Evolutionary conservation across 2,329 filamentous ascomycete genomes (phyloP).

Genomic region (Colletotrichum theobromicola): DNA sequence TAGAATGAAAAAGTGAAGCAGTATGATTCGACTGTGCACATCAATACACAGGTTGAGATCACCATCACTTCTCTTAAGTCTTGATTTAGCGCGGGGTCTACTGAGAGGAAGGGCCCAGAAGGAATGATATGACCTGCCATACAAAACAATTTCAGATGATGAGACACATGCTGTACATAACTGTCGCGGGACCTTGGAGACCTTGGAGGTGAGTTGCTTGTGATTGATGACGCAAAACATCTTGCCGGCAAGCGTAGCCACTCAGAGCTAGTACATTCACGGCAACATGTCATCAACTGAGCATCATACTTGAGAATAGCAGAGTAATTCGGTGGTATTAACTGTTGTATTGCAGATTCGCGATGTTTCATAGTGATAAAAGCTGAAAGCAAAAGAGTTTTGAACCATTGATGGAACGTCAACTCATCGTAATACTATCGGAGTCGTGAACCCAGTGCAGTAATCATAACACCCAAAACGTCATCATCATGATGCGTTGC

Average conservation of each 20-base stretch:
- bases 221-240: neutral
- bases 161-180: accelerated
- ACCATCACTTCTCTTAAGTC: neutral
- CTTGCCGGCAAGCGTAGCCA: accelerated
- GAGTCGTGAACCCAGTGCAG: neutral
- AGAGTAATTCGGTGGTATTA: neutral
- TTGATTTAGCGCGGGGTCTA: too few relatives aligned
- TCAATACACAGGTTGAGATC: neutral
- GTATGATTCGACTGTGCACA: neutral
- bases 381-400: neutral
- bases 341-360: neutral
- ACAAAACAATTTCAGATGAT: neutral
- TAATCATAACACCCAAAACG: neutral
- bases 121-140: neutral
- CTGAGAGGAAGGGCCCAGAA: accelerated
- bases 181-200: neutral
- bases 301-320: neutral
- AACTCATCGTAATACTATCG: neutral
- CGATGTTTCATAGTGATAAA: neutral
- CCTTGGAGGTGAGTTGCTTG: neutral
- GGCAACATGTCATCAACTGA: neutral
- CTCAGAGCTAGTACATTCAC: neutral
- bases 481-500: neutral
- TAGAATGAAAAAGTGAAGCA: neutral
- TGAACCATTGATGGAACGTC: neutral